Conservation (phyloP, 2,329 filamentous ascomycete species). For the Colletotrichum gigasporum region DNA sequence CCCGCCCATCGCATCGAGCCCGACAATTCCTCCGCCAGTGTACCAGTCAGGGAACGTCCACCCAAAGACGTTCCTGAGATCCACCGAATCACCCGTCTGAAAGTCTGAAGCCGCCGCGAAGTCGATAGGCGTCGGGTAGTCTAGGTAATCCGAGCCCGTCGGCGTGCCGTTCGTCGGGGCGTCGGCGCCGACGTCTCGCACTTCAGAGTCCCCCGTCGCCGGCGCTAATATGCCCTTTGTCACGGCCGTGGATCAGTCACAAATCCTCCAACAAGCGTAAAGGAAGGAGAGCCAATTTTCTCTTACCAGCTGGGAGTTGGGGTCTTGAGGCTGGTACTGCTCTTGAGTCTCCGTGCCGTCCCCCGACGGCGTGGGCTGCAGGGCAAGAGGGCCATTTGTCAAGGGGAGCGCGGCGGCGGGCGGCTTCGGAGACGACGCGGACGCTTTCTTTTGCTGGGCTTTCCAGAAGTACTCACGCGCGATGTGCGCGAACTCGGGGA, state of each 20-base stretch:
- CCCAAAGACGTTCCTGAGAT: background rate
- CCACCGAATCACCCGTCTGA: background rate
- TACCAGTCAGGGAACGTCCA: background rate
- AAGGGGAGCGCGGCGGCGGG: too few relatives aligned
- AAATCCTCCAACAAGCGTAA: too few relatives aligned
- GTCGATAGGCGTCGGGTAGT: background rate
- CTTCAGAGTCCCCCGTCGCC: too few relatives aligned
- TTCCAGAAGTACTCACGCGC: background rate
- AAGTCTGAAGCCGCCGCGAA: background rate
- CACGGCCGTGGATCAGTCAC: too few relatives aligned
- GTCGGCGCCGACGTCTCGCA: background rate
- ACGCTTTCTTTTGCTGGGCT: background rate
- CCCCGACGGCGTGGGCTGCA: too few relatives aligned
- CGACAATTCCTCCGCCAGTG: background rate
- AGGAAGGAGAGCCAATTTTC: too few relatives aligned
- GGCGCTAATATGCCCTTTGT: too few relatives aligned
- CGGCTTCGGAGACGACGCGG: background rate
- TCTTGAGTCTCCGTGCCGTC: too few relatives aligned
- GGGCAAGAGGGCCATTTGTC: too few relatives aligned
- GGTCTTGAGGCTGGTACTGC: too few relatives aligned
- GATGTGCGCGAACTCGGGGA: slow-evolving; percentile 26
- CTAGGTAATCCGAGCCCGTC: background rate
- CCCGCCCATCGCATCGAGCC: background rate
- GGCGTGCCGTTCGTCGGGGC: background rate
- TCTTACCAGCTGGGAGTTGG: too few relatives aligned